Percentiles rank a stretch among this genome's conserved stretches.
Conservation (phyloP, 345 rosid genomes). For the Acer yangbiense region DNA sequence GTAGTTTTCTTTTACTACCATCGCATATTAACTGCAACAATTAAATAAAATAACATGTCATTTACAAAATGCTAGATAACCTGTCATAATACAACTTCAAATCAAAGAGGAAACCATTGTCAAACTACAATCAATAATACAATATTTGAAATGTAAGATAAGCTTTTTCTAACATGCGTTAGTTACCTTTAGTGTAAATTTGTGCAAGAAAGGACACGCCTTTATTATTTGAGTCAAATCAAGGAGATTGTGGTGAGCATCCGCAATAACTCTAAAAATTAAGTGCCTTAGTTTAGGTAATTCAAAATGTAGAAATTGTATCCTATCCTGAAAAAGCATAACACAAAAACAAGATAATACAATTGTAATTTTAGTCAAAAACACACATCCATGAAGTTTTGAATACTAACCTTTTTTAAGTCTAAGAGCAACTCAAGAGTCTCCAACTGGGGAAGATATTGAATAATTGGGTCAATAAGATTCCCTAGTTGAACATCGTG, state of each 20-base stretch:
- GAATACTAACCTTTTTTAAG: no score
- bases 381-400: neutral
- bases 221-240: neutral
- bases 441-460: neutral
- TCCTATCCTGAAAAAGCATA: neutral
- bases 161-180: no score
- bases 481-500: neutral
- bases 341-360: neutral
- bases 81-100: no score
- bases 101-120: no score
- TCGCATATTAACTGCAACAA: neutral
- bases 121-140: no score
- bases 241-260: neutral
- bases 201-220: neutral
- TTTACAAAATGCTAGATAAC: no score
- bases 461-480: neutral
- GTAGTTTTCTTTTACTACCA: neutral
- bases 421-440: neutral
- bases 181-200: neutral
- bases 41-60: neutral
- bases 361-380: neutral
- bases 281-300: conserved; percentile 7
- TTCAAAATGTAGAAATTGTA: neutral
- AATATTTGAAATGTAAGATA: no score
- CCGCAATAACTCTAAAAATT: neutral